Conservation (phyloP, 768 basidiomycete genomes). For the Pisolithus microcarpus region DNA sequence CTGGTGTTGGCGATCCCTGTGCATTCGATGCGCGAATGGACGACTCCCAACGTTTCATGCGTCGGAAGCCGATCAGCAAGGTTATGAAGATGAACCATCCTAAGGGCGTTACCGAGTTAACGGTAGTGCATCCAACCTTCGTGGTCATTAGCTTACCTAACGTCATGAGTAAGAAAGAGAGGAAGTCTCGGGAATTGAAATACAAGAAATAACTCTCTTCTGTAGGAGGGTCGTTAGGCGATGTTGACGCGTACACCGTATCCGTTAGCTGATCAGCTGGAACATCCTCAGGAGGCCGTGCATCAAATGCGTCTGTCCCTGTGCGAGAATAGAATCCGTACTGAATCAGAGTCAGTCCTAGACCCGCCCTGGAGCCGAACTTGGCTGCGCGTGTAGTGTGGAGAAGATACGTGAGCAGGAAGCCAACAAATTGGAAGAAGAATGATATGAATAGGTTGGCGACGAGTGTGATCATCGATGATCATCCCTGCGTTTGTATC, state of each 20-base stretch:
- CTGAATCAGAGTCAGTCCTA: no score
- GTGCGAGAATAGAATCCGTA: slow-evolving; percentile 72
- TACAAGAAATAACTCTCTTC: no score
- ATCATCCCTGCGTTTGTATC: slow-evolving; percentile 60
- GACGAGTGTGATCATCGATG: slow-evolving; percentile 76
- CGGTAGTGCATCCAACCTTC: not conserved
- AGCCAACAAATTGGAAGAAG: slow-evolving; percentile 96
- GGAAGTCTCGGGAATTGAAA: slow-evolving; percentile 70
- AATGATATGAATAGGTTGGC: slow-evolving; percentile 80
- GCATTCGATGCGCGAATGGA: slow-evolving; percentile 47
- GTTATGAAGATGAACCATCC: slow-evolving; percentile 91
- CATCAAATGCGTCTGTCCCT: slow-evolving; percentile 24
- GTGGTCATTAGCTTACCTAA: slow-evolving; percentile 43
- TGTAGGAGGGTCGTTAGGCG: slow-evolving; percentile 17
- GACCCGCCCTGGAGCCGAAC: slow-evolving; percentile 87
- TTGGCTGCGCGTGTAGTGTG: slow-evolving; percentile 90
- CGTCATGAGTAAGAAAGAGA: slow-evolving; percentile 89
- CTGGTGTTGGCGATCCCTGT: slow-evolving; percentile 21
- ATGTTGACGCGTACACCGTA: slow-evolving; percentile 18
- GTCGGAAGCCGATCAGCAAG: slow-evolving; percentile 74
- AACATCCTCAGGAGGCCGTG: slow-evolving; percentile 11
- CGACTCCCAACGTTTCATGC: slow-evolving; percentile 78
- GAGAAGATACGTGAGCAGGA: slow-evolving; percentile 87
- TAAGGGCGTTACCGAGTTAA: slow-evolving; percentile 18
- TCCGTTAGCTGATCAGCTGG: slow-evolving; percentile 11